phyloP scores from a whole-genome alignment of 2,329 filamentous ascomycete species.

The Trichoderma simmonsii region DNA sequence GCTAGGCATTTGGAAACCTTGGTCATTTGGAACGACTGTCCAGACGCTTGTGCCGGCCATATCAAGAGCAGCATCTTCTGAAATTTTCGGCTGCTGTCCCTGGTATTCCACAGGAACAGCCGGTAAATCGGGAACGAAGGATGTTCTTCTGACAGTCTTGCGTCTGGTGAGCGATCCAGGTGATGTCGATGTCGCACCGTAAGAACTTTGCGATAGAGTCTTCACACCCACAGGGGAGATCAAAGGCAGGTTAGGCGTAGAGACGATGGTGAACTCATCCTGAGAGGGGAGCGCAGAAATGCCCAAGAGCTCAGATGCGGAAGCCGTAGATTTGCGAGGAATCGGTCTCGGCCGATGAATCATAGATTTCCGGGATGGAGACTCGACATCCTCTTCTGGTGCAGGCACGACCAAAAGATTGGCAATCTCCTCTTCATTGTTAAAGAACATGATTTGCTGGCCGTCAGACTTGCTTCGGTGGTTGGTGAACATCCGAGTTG shows the following conservation, averaged over 20 bases:
- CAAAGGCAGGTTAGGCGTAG: background rate
- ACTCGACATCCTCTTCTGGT: conserved; percentile 25
- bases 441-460: conserved; percentile 55
- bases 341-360: conserved; percentile 56
- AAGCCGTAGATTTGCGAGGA: conserved; percentile 44
- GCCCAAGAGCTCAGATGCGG: background rate
- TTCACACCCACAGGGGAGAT: conserved; percentile 6
- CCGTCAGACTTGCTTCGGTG: conserved; percentile 32
- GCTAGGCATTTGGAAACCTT: background rate
- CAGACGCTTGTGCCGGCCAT: background rate
- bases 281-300: background rate
- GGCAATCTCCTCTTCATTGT: conserved; percentile 43
- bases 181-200: background rate
- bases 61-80: background rate
- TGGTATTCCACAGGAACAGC: conserved; percentile 9
- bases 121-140: conserved; percentile 5
- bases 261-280: background rate
- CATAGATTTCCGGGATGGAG: conserved; percentile 36
- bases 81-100: background rate
- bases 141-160: conserved; percentile 12
- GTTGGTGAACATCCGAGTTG: conserved; percentile 29
- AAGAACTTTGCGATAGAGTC: background rate
- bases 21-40: conserved; percentile 9
- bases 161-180: background rate
- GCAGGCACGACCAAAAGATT: background rate